Evolutionary conservation across 2,329 filamentous ascomycete genomes (phyloP).

Genomic region (Ophioceras dolichostomum): DNA sequence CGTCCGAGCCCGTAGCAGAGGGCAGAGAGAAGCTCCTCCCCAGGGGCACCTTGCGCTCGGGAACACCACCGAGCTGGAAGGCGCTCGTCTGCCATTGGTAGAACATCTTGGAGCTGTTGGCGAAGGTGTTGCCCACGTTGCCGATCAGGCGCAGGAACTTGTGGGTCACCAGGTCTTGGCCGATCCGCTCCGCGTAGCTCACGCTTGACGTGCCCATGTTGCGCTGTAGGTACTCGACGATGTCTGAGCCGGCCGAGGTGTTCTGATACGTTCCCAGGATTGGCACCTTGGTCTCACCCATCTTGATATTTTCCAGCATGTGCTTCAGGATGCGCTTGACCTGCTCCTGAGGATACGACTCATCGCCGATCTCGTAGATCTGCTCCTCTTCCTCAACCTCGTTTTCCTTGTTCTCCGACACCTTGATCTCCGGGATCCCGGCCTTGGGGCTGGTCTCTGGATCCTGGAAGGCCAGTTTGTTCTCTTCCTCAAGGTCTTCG

Average conservation of each 20-base stretch:
- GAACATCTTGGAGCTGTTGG: slow-evolving; percentile 93
- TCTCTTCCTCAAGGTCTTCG: slow-evolving; percentile 95
- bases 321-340: slow-evolving; percentile 82
- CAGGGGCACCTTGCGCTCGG: slow-evolving; percentile 70
- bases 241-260: slow-evolving; percentile 81
- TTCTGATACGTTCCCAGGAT: slow-evolving; percentile 93
- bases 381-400: slow-evolving; percentile 57
- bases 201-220: slow-evolving; percentile 75
- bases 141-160: slow-evolving; percentile 86
- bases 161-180: slow-evolving; percentile 78
- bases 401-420: slow-evolving; percentile 54
- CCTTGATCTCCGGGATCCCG: slow-evolving; percentile 74
- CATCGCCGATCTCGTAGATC: slow-evolving; percentile 80
- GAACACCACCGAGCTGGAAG: slow-evolving; percentile 77
- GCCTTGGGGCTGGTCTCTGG: slow-evolving; percentile 58
- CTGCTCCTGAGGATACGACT: slow-evolving; percentile 72
- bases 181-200: slow-evolving; percentile 86
- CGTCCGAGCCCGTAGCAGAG: slow-evolving; percentile 41
- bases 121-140: slow-evolving; percentile 89
- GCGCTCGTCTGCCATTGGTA: slow-evolving; percentile 95
- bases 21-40: slow-evolving; percentile 64
- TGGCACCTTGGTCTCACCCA: slow-evolving; percentile 87
- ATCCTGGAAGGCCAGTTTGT: slow-evolving; percentile 93
- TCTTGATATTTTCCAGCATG: slow-evolving; percentile 75
- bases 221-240: slow-evolving; percentile 89